Base-by-base conservation (phyloP, 2,329 filamentous ascomycete species). In the Sporothrix pallida region DNA sequence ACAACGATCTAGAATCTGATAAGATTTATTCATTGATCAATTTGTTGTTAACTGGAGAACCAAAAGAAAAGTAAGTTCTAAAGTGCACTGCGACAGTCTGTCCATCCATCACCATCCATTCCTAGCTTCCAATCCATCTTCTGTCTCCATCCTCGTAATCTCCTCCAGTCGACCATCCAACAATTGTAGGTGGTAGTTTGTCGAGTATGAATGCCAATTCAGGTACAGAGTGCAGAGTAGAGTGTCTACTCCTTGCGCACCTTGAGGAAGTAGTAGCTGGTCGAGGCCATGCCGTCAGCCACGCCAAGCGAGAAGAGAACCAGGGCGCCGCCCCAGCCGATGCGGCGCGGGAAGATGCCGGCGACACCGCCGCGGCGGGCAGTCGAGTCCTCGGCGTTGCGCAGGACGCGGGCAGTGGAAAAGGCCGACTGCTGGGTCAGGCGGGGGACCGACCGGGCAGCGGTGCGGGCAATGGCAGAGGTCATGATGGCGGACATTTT, bases 311-410 rank as follows among this genome's bases (percentile, higher is more conserved):
- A 13, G 15, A 52, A 69, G 20, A 50, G 23, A 7, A n/a, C 23
- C 3, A 37, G 46, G 6, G 46, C 44, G 12, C 46, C 65, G 44
- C 46, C 44, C 65, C 44, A 69, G 65, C 65, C 65, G 9, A 50
- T 69, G 65, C 44, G 44, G 26, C 44, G 44, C 2, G 46, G 65
- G 65, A 52, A 69, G 26, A 69, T 6, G 23, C 44, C 46, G 42
- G 65, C n/a, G 10, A 69, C 8, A 26, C 46, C 46, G 65, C 65
- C 42, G 63, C 63, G 65, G 23, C 23, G 48, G 23, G 65, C 17
- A 23, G 56, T 12, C 31, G 56, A 23, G 20, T 69, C 65, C 4
- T 20, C 8, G 10, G 65, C 26, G 65, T 69, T 69, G 23, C 46
- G 46, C 26, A 69, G 46, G 2, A 69, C 65, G 46, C 13, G 44